Conservation (phyloP, 2,329 filamentous ascomycete genomes). For the Coleophoma crateriformis region DNA sequence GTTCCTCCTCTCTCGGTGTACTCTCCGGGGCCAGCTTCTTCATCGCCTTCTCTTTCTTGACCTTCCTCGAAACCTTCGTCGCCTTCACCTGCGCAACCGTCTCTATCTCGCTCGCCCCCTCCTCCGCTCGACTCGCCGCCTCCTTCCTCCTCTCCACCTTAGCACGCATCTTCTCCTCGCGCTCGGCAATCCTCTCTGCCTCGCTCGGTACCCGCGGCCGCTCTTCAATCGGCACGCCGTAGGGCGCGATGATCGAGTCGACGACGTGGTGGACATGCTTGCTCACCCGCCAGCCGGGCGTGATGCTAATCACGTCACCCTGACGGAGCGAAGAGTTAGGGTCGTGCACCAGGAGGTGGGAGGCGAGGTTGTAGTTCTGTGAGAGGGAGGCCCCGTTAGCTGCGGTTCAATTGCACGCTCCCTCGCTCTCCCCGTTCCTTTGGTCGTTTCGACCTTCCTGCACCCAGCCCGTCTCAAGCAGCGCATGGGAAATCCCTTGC, state of each 20-base stretch:
- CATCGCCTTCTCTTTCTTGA: neutral
- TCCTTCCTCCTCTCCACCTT: conserved; percentile 49
- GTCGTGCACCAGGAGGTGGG: conserved; percentile 70
- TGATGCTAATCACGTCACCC: conserved; percentile 71
- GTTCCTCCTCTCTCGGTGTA: neutral
- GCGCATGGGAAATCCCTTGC: no score
- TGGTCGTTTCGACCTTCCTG: no score
- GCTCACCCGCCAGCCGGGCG: conserved; percentile 58
- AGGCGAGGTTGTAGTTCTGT: conserved; percentile 59
- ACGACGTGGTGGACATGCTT: conserved; percentile 70
- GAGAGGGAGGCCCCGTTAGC: neutral
- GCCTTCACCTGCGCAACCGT: conserved; percentile 6
- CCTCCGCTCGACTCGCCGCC: conserved; percentile 15
- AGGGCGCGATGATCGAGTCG: conserved; percentile 67
- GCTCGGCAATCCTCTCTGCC: conserved; percentile 52
- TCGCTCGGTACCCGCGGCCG: conserved; percentile 61
- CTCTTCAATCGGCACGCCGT: conserved; percentile 55
- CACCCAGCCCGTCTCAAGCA: no score
- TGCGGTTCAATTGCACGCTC: neutral
- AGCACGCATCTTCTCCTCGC: conserved; percentile 46
- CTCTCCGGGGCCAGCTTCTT: neutral
- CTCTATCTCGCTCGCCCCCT: conserved; percentile 9
- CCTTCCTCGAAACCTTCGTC: conserved; percentile 1
- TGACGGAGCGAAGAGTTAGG: conserved; percentile 66
- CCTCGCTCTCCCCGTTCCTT: no score